Percentiles rank a stretch among this genome's conserved stretches.
These are phyloP conservation scores for Oligophagozyma castellii DNA, from an alignment of 1,139 yeast genomes.

Conservation along the genomic window DNA sequence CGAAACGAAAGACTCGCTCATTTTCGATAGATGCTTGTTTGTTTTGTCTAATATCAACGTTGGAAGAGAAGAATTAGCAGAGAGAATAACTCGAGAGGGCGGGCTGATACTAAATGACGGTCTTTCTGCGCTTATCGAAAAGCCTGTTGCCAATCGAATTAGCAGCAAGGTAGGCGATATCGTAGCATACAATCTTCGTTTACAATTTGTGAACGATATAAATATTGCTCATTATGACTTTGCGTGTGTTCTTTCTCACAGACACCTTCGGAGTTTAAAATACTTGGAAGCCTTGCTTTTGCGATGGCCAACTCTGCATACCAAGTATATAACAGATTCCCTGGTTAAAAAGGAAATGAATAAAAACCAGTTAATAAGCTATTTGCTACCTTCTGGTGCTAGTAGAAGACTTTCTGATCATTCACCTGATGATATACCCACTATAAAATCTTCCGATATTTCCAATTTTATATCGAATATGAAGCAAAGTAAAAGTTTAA, in stretches of 20 bases:
- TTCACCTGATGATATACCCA: constrained; percentile 13
- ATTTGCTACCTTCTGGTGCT: constrained; percentile 62
- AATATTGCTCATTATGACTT: constrained; percentile 31
- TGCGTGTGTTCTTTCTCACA: constrained; percentile 52
- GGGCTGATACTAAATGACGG: no score
- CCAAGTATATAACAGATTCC: constrained; percentile 45
- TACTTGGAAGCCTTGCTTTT: constrained; percentile 75
- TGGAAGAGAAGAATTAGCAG: constrained; percentile 27
- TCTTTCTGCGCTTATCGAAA: no score
- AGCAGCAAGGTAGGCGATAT: no score
- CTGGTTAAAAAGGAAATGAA: constrained; percentile 21
- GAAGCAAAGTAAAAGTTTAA: constrained; percentile 5
- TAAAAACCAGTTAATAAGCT: constrained; percentile 29
- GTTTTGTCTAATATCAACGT: constrained; percentile 29
- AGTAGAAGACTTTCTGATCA: constrained; percentile 12
- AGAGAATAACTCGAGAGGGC: constrained; percentile 39
- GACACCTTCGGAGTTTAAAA: constrained; percentile 52
- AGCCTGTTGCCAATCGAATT: no score
- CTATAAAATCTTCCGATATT: constrained; percentile 23
- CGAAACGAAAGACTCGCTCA: no score
- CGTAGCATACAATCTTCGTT: no score
- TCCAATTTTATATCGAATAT: constrained; percentile 26
- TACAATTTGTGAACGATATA: no score
- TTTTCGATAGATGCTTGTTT: constrained; percentile 31
- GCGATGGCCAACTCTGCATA: constrained; percentile 79